Percentiles rank a stretch among this genome's conserved stretches.
These are phyloP conservation scores for Delitschia confertaspora DNA, from an alignment of 495 filamentous ascomycete genomes.

Conservation along the genomic window DNA sequence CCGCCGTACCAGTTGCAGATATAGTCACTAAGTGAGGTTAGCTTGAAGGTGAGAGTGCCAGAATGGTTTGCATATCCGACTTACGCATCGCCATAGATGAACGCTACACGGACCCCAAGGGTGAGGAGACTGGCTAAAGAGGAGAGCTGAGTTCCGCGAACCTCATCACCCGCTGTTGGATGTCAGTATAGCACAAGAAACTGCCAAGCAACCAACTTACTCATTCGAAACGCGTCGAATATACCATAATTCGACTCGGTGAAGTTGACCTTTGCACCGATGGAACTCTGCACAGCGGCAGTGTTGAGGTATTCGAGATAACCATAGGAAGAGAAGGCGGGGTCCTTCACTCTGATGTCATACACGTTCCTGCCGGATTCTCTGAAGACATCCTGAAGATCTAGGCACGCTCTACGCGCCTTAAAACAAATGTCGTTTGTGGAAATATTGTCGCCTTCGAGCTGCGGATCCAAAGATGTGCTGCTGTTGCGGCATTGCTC, in stretches of 20 bases:
- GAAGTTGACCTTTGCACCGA: slow-evolving; percentile 34
- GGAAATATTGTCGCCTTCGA: slow-evolving; percentile 26
- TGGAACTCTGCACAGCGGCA: slow-evolving; percentile 30
- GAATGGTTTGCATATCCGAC: background rate
- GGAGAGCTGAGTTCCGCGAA: slow-evolving; percentile 27
- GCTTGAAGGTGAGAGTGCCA: background rate
- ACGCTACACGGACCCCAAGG: slow-evolving; percentile 29
- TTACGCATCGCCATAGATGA: slow-evolving; percentile 34
- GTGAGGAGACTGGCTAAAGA: slow-evolving; percentile 30
- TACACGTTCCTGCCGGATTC: slow-evolving; percentile 20
- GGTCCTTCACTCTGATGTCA: slow-evolving; percentile 28
- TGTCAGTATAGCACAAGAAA: slow-evolving; percentile 1
- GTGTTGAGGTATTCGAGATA: slow-evolving; percentile 34
- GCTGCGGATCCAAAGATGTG: slow-evolving; percentile 25
- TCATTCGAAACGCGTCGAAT: slow-evolving; percentile 11
- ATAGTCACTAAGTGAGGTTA: slow-evolving; percentile 23
- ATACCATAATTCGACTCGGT: slow-evolving; percentile 29
- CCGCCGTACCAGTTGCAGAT: slow-evolving; percentile 38
- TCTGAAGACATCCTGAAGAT: background rate
- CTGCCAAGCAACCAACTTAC: slow-evolving; percentile 10
- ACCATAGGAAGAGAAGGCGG: slow-evolving; percentile 28
- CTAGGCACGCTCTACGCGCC: slow-evolving; percentile 22
- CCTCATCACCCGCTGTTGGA: slow-evolving; percentile 31
- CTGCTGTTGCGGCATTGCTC: slow-evolving; percentile 26
- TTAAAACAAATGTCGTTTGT: slow-evolving; percentile 27